These are phyloP conservation scores for Adansonia gregorii DNA, from an alignment of 441 rosid species.

Conservation along the genomic window DNA sequence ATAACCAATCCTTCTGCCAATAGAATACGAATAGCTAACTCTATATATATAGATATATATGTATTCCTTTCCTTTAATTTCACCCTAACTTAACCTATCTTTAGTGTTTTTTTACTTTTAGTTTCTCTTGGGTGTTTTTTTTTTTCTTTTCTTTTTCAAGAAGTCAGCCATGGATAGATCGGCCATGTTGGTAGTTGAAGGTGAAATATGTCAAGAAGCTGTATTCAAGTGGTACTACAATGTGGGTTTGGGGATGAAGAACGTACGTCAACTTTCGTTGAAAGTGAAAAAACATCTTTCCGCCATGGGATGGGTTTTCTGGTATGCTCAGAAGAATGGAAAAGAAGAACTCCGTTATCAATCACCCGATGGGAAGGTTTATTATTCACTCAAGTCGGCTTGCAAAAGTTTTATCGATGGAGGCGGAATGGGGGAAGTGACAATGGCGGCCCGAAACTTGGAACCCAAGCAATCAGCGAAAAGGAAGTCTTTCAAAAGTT, in stretches of 20 bases:
- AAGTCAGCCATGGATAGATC: not conserved
- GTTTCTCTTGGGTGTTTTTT: not conserved
- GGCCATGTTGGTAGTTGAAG: not conserved
- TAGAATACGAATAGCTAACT: too few species aligned
- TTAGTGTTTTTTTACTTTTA: too few species aligned
- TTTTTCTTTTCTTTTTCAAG: not conserved
- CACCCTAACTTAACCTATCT: too few species aligned
- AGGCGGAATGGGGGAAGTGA: not conserved
- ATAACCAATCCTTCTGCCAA: too few species aligned
- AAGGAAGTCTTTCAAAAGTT: conserved; percentile 21
- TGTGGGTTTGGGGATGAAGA: not conserved
- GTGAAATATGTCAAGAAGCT: not conserved
- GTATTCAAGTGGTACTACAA: not conserved
- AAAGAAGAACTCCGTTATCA: conserved; percentile 21
- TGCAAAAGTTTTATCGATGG: conserved; percentile 23
- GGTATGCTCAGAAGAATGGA: not conserved
- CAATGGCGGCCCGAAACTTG: not conserved
- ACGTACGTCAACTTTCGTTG: not conserved
- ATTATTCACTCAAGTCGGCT: conserved; percentile 18
- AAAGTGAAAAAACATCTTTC: conserved; percentile 28
- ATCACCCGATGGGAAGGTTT: conserved; percentile 18
- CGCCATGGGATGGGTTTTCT: conserved; percentile 24
- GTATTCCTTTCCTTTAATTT: too few species aligned
- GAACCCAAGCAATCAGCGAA: not conserved
- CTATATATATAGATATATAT: too few species aligned